These are phyloP conservation scores for Fusarium denticulatum DNA, from an alignment of 2,329 filamentous ascomycete genomes.

Conservation along the genomic window DNA sequence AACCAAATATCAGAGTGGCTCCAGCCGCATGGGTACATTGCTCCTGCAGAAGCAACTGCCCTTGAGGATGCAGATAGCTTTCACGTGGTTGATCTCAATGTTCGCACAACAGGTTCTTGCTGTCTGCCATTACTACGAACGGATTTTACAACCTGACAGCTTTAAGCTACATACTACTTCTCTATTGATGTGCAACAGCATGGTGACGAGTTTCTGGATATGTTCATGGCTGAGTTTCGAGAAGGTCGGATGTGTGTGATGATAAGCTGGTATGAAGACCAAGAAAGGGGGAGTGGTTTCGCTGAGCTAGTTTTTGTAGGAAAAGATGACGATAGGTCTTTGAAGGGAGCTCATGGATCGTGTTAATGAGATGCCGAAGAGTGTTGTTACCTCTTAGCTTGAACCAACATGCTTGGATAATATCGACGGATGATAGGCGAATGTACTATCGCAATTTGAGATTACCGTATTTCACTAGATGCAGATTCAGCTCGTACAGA, in stretches of 20 bases:
- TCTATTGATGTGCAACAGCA: conserved; percentile 37
- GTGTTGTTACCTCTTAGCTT: conserved; percentile 45
- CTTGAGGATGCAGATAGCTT: conserved; percentile 42
- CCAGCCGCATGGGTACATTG: conserved; percentile 44
- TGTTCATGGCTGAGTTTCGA: conserved; percentile 40
- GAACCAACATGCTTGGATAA: background rate
- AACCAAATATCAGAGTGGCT: conserved; percentile 42
- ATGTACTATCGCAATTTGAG: background rate
- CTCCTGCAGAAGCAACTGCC: conserved; percentile 48
- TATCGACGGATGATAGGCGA: background rate
- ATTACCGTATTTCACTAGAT: background rate
- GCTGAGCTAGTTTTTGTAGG: conserved; percentile 47
- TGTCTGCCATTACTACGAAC: conserved; percentile 44
- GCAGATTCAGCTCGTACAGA: background rate
- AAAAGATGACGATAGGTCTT: conserved; percentile 30
- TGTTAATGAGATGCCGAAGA: conserved; percentile 42
- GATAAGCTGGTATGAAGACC: conserved; percentile 48
- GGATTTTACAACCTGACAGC: conserved; percentile 43
- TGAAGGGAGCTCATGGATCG: conserved; percentile 1
- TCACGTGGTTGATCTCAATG: conserved; percentile 49
- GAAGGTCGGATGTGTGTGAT: conserved; percentile 44
- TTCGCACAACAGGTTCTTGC: conserved; percentile 47
- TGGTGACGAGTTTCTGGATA: conserved; percentile 41
- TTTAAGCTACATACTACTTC: conserved; percentile 45
- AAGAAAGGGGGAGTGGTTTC: conserved; percentile 38